Base-by-base conservation (phyloP, 208 protist genomes). In the Trypanosoma lewisi region DNA sequence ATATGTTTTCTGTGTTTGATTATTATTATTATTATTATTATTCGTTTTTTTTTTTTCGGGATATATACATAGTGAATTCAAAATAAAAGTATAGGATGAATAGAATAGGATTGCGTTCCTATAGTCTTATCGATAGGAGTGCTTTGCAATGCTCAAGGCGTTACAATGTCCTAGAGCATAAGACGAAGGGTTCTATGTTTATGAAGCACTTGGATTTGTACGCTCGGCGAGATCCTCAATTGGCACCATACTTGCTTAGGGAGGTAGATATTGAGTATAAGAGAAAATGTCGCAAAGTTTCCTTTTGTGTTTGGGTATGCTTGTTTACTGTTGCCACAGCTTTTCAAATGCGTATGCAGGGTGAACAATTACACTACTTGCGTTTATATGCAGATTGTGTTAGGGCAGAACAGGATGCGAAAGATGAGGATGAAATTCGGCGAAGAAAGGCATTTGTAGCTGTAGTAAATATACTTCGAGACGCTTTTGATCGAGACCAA, bases 141-240 rank as follows among this genome's bases (percentile, higher is more conserved):
- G 14, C 39, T 4, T 82, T 64, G 54, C 62, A 34, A 68, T 71
- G 36, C 59, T 75, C 39, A 66, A 58, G 73, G 23, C 79, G 87
- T 23, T 77, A 75, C 68, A 83, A 69, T 55, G 71, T 94, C 23
- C 58, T 92, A 30, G 85, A 93, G 62, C 85, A 93, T 48, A 78
- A 65, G 23, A 96, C 91, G 8, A 94, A 96, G 53, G 91, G 91
- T 23, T 81, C 80, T 0, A 67, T 78, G 17, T 88, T 89, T 63
- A 94, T 94, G 85, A 96, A 93, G 64, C 91, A 96, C 66, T 76
- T 96, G 27, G 91, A 96, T 65, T 70, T 96, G 27, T 96, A 96
- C 55, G 91, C 91, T 27, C 80, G 91, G 44, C 77, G 91, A 19
- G 91, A 96, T 66, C 77, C 82, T 9, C 91, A 96, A 63, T 74